These are phyloP conservation scores for Aspergillus sclerotioniger DNA, from an alignment of 495 filamentous ascomycete species.

Conservation along the genomic window DNA sequence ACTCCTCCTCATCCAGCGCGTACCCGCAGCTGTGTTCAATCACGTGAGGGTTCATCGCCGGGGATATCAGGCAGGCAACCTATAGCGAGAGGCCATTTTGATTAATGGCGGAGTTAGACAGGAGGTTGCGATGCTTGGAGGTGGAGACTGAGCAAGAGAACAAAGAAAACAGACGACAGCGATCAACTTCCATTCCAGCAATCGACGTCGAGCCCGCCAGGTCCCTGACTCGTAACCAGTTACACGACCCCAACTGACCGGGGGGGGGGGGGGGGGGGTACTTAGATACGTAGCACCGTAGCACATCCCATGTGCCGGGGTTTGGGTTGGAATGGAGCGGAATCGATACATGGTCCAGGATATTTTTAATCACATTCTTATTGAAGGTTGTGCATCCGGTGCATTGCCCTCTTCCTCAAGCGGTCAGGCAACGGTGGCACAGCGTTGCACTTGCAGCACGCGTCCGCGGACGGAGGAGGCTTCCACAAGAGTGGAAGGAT, in stretches of 20 bases:
- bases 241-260: neutral
- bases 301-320: too few species aligned
- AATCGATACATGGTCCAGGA: too few species aligned
- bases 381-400: too few species aligned
- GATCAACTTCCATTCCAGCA: neutral
- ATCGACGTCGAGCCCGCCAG: slow-evolving; percentile 4
- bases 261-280: too few species aligned
- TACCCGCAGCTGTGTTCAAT: slow-evolving; percentile 22
- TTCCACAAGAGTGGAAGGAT: too few species aligned
- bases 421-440: neutral
- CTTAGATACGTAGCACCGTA: too few species aligned
- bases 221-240: slow-evolving; percentile 12
- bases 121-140: neutral
- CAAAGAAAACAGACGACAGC: slow-evolving; percentile 11
- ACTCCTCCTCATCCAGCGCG: slow-evolving; percentile 10
- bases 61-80: neutral
- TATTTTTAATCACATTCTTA: too few species aligned
- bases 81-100: neutral
- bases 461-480: too few species aligned
- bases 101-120: neutral
- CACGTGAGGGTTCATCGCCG: slow-evolving; percentile 18
- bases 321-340: too few species aligned
- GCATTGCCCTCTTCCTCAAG: neutral
- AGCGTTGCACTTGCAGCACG: slow-evolving; percentile 2
- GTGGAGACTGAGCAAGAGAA: slow-evolving; percentile 7